A percentile compares a stretch with the other conserved stretches of the same genome.
Conservation (phyloP, 768 basidiomycete species). For the Galerina marginata region DNA sequence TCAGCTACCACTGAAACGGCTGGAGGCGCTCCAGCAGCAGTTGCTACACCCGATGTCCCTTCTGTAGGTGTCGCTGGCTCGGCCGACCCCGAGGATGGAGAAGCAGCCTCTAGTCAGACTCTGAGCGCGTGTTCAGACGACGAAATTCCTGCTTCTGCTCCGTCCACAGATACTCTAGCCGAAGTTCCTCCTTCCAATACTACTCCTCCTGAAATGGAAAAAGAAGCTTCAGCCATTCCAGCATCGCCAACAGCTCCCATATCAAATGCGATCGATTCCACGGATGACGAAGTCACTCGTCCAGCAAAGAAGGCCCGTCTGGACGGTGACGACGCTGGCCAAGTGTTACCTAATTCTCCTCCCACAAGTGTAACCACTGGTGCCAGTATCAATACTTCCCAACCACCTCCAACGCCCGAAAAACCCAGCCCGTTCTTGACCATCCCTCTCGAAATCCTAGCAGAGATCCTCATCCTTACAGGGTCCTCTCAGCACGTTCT, state of each 20-base stretch:
- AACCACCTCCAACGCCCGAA: not conserved
- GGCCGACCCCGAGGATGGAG: too few relatives aligned
- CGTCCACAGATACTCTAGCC: not conserved
- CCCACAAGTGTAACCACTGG: not conserved
- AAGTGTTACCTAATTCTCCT: not conserved
- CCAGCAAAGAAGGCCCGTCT: constrained; percentile 7
- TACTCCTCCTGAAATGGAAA: too few relatives aligned
- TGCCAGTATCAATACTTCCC: not conserved
- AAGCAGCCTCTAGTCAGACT: too few relatives aligned
- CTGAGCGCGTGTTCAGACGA: too few relatives aligned
- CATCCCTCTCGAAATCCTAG: constrained; percentile 68
- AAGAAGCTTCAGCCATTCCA: too few relatives aligned
- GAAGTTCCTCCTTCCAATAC: not conserved
- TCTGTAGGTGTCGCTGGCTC: too few relatives aligned
- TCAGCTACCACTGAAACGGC: too few relatives aligned
- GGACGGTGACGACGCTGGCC: not conserved
- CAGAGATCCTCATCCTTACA: constrained; percentile 62
- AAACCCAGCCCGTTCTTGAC: constrained; percentile 12
- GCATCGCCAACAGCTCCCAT: not conserved
- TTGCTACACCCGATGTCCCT: too few relatives aligned
- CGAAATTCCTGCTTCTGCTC: too few relatives aligned
- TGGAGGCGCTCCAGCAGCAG: too few relatives aligned
- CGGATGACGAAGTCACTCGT: not conserved
- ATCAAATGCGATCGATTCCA: too few relatives aligned
- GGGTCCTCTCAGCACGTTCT: constrained; percentile 61